Evolutionary conservation across 345 rosid genomes (phyloP).

Genomic region (Gossypium sturtianum): DNA sequence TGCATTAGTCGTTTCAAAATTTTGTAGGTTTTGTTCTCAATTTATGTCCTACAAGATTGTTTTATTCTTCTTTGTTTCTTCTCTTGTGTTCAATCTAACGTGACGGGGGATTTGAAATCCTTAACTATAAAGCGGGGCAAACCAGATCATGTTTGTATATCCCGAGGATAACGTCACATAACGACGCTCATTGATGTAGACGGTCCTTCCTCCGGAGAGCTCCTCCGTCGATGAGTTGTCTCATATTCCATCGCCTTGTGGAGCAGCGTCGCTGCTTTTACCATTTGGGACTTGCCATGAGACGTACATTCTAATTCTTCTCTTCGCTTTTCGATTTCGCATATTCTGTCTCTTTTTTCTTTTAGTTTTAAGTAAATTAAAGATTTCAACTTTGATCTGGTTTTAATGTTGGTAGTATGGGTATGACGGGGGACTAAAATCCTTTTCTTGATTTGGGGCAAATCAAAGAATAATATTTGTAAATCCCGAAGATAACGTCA

Average conservation of each 20-base stretch:
- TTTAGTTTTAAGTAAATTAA: background rate
- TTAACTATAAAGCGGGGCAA: background rate
- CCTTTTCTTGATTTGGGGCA: background rate
- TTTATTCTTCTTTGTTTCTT: background rate
- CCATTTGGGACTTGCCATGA: slow-evolving; percentile 4
- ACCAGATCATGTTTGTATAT: background rate
- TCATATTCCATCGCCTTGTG: slow-evolving; percentile 17
- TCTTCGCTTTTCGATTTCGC: background rate
- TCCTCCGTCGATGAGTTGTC: slow-evolving; percentile 9
- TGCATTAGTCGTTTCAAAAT: background rate
- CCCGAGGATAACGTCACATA: slow-evolving; percentile 10
- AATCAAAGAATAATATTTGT: background rate
- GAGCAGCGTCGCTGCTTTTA: slow-evolving; percentile 15
- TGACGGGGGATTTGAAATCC: background rate
- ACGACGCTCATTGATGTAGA: background rate
- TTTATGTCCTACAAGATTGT: background rate
- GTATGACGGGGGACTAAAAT: background rate
- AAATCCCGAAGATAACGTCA: slow-evolving; percentile 7
- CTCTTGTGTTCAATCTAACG: background rate
- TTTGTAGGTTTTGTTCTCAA: background rate
- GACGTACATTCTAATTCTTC: background rate
- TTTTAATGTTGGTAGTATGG: background rate
- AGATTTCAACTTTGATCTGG: background rate
- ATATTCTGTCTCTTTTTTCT: background rate
- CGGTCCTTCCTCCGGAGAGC: background rate